Percentiles rank a stretch among this genome's conserved stretches.
Conservation (phyloP, 2,329 filamentous ascomycete species). For the Capronia coronata region DNA sequence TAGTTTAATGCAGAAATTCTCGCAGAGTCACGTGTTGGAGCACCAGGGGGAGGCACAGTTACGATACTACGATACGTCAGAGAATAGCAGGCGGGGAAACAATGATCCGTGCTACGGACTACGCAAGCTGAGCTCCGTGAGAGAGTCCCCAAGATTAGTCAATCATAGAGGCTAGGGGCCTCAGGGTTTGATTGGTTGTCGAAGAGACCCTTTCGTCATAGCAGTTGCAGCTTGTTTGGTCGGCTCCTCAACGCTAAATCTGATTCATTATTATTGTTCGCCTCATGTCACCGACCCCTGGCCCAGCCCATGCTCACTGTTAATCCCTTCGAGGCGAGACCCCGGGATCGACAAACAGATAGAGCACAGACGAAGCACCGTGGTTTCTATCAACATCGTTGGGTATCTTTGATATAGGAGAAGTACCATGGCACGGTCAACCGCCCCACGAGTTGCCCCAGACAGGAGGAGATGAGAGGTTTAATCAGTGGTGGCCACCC, state of each 20-base stretch:
- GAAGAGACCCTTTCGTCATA: not conserved
- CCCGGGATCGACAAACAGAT: too few species aligned
- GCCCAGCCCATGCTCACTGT: too few species aligned
- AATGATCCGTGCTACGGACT: slow-evolving; percentile 18
- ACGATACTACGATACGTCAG: not conserved
- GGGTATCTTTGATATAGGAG: not conserved
- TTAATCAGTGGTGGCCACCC: not conserved
- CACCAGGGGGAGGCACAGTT: too few species aligned
- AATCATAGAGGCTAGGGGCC: slow-evolving; percentile 2
- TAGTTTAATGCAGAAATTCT: too few species aligned
- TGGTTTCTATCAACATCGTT: not conserved
- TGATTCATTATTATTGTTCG: too few species aligned
- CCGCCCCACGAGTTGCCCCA: slow-evolving; percentile 6
- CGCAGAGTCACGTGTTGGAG: too few species aligned
- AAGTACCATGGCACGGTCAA: not conserved
- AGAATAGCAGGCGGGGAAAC: slow-evolving; percentile 8
- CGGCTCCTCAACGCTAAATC: too few species aligned
- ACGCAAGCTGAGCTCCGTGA: too few species aligned
- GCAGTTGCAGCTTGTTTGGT: too few species aligned
- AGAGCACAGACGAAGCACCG: not conserved
- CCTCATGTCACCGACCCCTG: too few species aligned
- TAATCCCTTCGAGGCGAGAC: too few species aligned
- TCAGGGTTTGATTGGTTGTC: slow-evolving; percentile 13
- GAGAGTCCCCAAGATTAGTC: not conserved
- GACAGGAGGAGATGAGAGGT: slow-evolving; percentile 19